Conservation (phyloP, 225 moss, liverwort and hornwort species). For the Antitrichia curtipendula region DNA sequence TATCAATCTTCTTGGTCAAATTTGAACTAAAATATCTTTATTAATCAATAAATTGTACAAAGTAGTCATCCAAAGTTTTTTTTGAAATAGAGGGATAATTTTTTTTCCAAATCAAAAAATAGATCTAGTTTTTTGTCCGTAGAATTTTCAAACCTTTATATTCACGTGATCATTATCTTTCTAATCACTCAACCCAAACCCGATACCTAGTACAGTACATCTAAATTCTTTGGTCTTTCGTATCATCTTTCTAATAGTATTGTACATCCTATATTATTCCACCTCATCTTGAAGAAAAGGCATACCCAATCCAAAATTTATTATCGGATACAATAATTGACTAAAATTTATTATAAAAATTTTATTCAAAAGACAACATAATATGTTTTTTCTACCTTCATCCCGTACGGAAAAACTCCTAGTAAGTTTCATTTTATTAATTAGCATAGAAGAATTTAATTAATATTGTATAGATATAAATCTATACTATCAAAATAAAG, state of each 20-base stretch:
- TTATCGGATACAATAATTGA: neutral
- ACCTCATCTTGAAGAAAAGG: fast-evolving
- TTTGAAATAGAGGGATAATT: fast-evolving
- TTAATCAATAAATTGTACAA: neutral
- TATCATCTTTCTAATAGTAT: neutral
- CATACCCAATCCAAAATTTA: neutral
- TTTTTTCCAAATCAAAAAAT: neutral
- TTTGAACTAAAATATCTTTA: neutral
- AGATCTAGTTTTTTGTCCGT: neutral
- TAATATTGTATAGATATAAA: neutral
- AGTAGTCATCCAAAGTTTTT: neutral
- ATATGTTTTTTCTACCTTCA: neutral
- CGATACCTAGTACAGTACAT: fast-evolving
- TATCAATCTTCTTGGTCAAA: neutral
- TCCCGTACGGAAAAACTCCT: neutral
- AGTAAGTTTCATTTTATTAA: neutral
- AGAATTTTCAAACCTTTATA: neutral
- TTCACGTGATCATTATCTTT: neutral
- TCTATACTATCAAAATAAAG: neutral
- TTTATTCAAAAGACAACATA: neutral
- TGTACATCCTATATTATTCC: neutral
- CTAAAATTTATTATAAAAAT: neutral
- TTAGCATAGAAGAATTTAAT: neutral
- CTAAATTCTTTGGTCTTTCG: no score
- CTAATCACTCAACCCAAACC: neutral